Evolutionary conservation across 441 rosid genomes (phyloP).

Genomic region (Breynia disticha): DNA sequence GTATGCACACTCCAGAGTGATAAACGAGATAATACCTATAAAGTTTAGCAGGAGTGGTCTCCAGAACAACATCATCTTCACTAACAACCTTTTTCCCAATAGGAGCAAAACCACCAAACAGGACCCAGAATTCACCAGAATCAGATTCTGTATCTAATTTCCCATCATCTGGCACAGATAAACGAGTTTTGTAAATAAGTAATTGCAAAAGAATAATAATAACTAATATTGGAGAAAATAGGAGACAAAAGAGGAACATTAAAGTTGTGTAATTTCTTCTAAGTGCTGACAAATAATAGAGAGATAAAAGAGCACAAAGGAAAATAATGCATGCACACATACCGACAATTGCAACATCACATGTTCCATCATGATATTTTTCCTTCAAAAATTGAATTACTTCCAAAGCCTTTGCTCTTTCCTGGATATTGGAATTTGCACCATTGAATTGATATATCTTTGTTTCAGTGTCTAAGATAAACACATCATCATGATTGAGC

Average conservation of each 20-base stretch:
- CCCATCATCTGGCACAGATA: constrained; percentile 65
- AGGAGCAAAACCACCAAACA: constrained; percentile 98
- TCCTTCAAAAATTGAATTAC: constrained; percentile 94
- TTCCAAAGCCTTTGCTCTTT: constrained; percentile 98
- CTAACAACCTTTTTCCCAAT: constrained; percentile 71
- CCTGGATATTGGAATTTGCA: constrained; percentile 94
- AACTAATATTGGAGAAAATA: not conserved
- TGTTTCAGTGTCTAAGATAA: constrained; percentile 68
- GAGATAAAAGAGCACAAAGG: constrained; percentile 5
- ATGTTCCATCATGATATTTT: constrained; percentile 83
- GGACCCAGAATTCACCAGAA: constrained; percentile 99
- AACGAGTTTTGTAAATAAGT: not conserved
- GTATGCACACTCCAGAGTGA: too few relatives aligned
- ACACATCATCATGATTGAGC: constrained; percentile 96
- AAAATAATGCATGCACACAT: constrained; percentile 26
- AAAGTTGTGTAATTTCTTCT: constrained; percentile 1
- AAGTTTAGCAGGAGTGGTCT: constrained; percentile 67
- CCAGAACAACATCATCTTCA: constrained; percentile 72
- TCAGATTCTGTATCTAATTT: constrained; percentile 97
- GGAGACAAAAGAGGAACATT: not conserved
- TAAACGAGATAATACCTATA: constrained; percentile 35
- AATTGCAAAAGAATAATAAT: constrained; percentile 1
- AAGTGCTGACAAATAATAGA: not conserved
- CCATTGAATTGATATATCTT: constrained; percentile 98
- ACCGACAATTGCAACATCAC: constrained; percentile 97